Base-by-base conservation (phyloP, 2,329 filamentous ascomycete genomes). In the Anisogramma anomala region DNA sequence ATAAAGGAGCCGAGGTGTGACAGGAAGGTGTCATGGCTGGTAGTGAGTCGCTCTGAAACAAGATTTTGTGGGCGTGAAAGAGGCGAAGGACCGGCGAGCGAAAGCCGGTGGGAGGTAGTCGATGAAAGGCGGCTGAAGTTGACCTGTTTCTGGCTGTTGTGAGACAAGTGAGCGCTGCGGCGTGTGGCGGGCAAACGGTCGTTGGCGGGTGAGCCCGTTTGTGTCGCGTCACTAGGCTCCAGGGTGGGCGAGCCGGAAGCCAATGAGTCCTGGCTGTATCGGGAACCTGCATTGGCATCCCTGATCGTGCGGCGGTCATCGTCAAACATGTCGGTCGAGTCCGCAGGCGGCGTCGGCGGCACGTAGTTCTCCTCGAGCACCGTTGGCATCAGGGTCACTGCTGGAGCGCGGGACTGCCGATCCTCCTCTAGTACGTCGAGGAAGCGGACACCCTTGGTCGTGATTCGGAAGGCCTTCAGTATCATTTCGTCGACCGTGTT, bases 1-100 rank as follows among this genome's bases (percentile, higher is more conserved):
- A 96, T 89, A 58, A 96, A 94, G 4, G 86, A 93, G 37, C 85
- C 89, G 38, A 98, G 75, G 55, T 88, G 83, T 6, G 88, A 91
- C 39, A 98, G 67, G 55, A 96, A 94, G 6, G 76, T 77, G 62
- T 96, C 88, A 63, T 95, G 87, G 37, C 79, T 83, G 36, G 74
- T 69, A 53, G 78, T 82, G 36, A 96, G 72, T 51, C 80, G 80
- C 58, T 88, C 83, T 2, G 88, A 94, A 25, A 91, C 84, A 45
- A 95, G 69, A 53, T 84, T 82, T 46, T 79, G 74, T 48, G 79
- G 75, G 48, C 72, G 71, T 25, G 72, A 71, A 26, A 72, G 65
- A 30, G 76, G 70, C 33, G 79, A 76, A 22, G 77, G 77, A 23
- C 77, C 77, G n/a, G 73, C 77, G 53, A 86, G 74, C 26, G 85